Conservation (phyloP, 2,329 filamentous ascomycete genomes). For the Xylaria arbuscula region DNA sequence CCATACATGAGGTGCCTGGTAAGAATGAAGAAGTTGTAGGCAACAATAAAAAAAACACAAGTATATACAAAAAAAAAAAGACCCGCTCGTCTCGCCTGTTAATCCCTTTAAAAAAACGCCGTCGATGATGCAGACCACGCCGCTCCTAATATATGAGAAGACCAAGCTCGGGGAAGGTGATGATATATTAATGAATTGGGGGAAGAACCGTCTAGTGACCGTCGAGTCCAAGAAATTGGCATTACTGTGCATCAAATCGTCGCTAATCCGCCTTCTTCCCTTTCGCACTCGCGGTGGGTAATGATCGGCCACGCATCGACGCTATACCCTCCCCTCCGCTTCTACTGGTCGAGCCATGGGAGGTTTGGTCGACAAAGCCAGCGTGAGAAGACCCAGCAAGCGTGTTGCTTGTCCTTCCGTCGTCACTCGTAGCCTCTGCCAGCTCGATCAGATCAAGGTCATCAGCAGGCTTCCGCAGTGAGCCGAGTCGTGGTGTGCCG, state of each 20-base stretch:
- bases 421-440: slow-evolving; percentile 69
- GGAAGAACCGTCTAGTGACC: slow-evolving; percentile 25
- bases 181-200: slow-evolving; percentile 30
- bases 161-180: background rate
- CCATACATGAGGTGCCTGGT: background rate
- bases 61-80: slow-evolving; percentile 41
- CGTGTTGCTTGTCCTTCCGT: slow-evolving; percentile 54
- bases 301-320: slow-evolving; percentile 53
- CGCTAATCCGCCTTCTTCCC: slow-evolving; percentile 60
- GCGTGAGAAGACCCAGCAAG: slow-evolving; percentile 39
- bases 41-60: slow-evolving; percentile 19
- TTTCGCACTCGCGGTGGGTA: slow-evolving; percentile 49
- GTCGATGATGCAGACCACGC: slow-evolving; percentile 42
- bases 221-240: slow-evolving; percentile 24
- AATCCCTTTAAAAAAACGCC: slow-evolving; percentile 40
- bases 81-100: slow-evolving; percentile 23
- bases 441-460: slow-evolving; percentile 78
- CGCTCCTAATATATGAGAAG: slow-evolving; percentile 26
- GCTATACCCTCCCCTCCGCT: slow-evolving; percentile 53
- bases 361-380: slow-evolving; percentile 50
- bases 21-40: slow-evolving; percentile 13
- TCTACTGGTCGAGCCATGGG: slow-evolving; percentile 53
- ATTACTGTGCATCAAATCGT: slow-evolving; percentile 27
- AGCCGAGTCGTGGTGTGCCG: slow-evolving; percentile 60
- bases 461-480: slow-evolving; percentile 55